Conservation (phyloP, 1,284 basidiomycete species). For the Moesziomyces antarcticus region DNA sequence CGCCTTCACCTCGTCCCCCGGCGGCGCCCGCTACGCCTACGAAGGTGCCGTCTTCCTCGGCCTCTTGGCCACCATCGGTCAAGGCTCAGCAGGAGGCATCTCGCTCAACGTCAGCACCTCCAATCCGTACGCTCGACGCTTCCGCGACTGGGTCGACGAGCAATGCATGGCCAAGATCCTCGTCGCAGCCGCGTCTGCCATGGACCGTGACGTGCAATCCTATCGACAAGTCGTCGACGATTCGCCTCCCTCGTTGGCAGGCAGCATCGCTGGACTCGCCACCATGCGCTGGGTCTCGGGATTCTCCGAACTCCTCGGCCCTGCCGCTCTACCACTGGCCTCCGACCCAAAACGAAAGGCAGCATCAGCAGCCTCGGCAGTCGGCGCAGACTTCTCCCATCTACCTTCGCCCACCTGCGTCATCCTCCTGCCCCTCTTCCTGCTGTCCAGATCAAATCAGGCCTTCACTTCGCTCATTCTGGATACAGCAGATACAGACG, state of each 20-base stretch:
- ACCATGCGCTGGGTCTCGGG: slow-evolving; percentile 46
- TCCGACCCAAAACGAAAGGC: slow-evolving; percentile 3
- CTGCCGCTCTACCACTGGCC: slow-evolving; percentile 7
- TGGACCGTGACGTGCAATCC: slow-evolving; percentile 25
- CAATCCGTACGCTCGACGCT: slow-evolving; percentile 48
- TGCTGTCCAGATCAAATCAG: slow-evolving; percentile 50
- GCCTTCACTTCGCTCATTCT: slow-evolving; percentile 45
- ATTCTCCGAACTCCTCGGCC: slow-evolving; percentile 29
- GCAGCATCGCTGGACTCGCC: slow-evolving; percentile 35
- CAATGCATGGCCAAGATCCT: slow-evolving; percentile 47
- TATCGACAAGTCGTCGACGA: slow-evolving; percentile 47
- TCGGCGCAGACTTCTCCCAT: slow-evolving; percentile 30
- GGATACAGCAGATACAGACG: slow-evolving; percentile 12
- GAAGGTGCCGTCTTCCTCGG: slow-evolving; percentile 59
- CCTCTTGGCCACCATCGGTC: slow-evolving; percentile 60
- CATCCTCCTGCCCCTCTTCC: slow-evolving; percentile 47
- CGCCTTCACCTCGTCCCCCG: slow-evolving; percentile 31
- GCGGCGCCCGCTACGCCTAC: slow-evolving; percentile 46
- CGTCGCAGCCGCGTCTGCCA: slow-evolving; percentile 27
- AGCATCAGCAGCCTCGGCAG: slow-evolving; percentile 6
- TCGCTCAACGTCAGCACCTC: slow-evolving; percentile 44
- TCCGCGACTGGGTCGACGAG: slow-evolving; percentile 53
- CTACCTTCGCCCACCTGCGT: slow-evolving; percentile 39
- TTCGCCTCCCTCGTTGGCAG: slow-evolving; percentile 32
- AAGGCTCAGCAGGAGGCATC: slow-evolving; percentile 28